A percentile compares a stretch with the other conserved stretches of the same genome.
Conservation (phyloP, 2,329 filamentous ascomycete species). For the Cladophialophora exuberans region DNA sequence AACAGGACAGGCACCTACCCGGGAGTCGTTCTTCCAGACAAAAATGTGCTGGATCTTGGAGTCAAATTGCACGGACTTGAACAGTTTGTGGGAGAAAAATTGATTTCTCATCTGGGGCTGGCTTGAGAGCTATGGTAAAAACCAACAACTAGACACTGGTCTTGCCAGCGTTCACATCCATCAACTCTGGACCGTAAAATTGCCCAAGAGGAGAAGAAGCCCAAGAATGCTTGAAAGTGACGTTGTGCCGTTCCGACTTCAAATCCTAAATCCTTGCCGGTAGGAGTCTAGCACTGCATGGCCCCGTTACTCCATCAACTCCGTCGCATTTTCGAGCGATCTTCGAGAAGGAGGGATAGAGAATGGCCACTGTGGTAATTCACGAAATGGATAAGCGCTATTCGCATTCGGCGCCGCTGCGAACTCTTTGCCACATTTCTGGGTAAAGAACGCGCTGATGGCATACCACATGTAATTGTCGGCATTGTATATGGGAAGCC, state of each 20-base stretch:
- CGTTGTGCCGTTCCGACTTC: too few relatives aligned
- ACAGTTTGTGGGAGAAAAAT: constrained; percentile 27
- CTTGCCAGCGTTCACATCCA: too few relatives aligned
- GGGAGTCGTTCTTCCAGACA: constrained; percentile 27
- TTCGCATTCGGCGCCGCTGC: neutral
- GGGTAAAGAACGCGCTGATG: neutral
- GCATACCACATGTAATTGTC: constrained; percentile 8
- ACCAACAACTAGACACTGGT: too few relatives aligned
- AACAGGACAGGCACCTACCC: constrained; percentile 33
- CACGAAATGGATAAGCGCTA: neutral
- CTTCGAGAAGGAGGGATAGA: neutral
- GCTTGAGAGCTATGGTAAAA: neutral
- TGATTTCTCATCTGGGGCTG: constrained; percentile 18
- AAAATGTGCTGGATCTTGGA: constrained; percentile 30
- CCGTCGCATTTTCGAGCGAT: too few relatives aligned
- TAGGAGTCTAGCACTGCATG: too few relatives aligned
- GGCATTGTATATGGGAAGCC: constrained; percentile 1
- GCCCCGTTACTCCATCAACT: too few relatives aligned
- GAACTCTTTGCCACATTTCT: neutral
- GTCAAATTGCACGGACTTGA: constrained; percentile 31
- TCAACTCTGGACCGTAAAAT: too few relatives aligned
- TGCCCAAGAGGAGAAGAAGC: too few relatives aligned
- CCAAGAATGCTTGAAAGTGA: too few relatives aligned
- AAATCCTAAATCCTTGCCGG: too few relatives aligned
- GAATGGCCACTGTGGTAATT: neutral